Base-by-base conservation (phyloP, 148 eudicot genomes). In the Fallopia convolvulus region DNA sequence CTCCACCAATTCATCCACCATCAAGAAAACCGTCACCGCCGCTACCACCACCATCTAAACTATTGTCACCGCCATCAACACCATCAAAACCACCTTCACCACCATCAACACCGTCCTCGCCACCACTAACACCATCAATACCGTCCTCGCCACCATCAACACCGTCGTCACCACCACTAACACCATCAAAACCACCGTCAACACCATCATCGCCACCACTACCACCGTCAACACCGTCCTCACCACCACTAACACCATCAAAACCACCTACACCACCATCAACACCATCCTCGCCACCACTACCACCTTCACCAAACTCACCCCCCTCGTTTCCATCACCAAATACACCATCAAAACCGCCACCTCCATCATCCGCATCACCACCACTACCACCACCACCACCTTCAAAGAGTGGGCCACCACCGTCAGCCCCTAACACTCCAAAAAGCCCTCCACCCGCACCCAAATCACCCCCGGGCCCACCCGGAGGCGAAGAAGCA, bases 181-280 rank as follows among this genome's bases (percentile, higher is more conserved):
- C 60, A 12, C 20, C 60, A 3, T n/a, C 60, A 17, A 0, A 48
- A 48, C 11, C 9, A 8, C 47, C 65, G 6, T 23, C 12, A 58
- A 8, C 65, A 8, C 65, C 65, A 9, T 3, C 3, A 0, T 3
- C 3, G 1, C 32, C 21, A 14, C 65, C 65, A 4, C 1, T 32
- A 58, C 30, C 65, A 7, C 2, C 21, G 5, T 58, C 13, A 8
- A 12, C 13, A 48, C 15, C 2, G 17, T 4, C 1, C 3, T 17
- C 56, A 55, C 78, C 82, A 32, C 78, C 83, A 13, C 77, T 80
- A 21, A 75, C 78, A 42, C 70, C 56, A 46, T 3, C 63, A 39
- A 11, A 26, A 58, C 61, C 36, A 13, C 30, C 50, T 75, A 50
- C 21, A 76, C 48, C 20, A 53, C 55, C 2, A 6, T 52, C 39